These are phyloP conservation scores for Scheffersomyces lignosus DNA, from an alignment of 805 yeast species.

Conservation along the genomic window DNA sequence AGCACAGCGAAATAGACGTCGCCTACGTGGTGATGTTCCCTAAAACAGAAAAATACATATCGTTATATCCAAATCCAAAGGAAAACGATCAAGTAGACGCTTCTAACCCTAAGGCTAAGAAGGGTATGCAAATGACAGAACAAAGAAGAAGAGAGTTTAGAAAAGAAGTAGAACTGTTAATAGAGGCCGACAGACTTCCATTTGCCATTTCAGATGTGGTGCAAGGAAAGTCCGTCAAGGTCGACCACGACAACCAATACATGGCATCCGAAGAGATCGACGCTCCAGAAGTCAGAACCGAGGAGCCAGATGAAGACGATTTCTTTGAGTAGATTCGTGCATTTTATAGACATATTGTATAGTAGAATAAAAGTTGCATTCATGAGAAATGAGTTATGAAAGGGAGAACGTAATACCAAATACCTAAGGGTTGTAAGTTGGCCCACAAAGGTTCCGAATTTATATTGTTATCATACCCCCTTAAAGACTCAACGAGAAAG, in stretches of 20 bases:
- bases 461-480: no score
- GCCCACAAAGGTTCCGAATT: no score
- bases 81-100: conserved; percentile 17
- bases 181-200: conserved; percentile 56
- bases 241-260: conserved; percentile 15
- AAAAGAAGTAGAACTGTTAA: conserved; percentile 50
- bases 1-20: conserved; percentile 63
- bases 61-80: conserved; percentile 60
- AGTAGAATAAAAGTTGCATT: neutral
- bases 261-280: conserved; percentile 33
- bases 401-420: no score
- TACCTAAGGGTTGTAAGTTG: no score
- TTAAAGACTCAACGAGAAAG: no score
- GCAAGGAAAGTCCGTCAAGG: conserved; percentile 33
- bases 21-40: conserved; percentile 81
- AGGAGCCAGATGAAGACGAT: conserved; percentile 20
- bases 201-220: conserved; percentile 49
- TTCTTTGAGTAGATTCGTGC: conserved; percentile 21
- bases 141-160: conserved; percentile 43
- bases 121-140: conserved; percentile 44
- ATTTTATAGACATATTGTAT: neutral
- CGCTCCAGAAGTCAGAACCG: conserved; percentile 40
- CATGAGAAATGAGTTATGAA: conserved; percentile 4
- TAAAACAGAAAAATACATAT: conserved; percentile 71
- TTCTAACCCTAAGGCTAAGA: conserved; percentile 39